These are phyloP conservation scores for Colletotrichum camelliae DNA, from an alignment of 2,329 filamentous ascomycete genomes.

Conservation along the genomic window DNA sequence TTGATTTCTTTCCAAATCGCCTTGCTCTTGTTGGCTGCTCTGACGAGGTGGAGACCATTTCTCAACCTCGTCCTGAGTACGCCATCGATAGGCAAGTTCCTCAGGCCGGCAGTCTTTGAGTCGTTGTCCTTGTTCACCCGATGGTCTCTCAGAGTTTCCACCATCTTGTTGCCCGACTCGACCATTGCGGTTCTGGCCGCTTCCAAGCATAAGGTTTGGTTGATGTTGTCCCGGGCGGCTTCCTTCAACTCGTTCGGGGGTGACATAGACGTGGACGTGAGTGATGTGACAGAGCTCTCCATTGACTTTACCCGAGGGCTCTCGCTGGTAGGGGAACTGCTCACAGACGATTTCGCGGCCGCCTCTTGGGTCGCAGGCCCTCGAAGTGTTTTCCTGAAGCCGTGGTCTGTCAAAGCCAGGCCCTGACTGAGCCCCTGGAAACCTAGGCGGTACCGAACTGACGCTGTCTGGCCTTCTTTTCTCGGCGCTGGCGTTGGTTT, in stretches of 20 bases:
- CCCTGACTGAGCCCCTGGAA: not conserved
- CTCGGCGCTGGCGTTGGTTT: not conserved
- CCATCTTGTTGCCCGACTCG: constrained; percentile 11
- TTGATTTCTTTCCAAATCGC: not conserved
- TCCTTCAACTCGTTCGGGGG: not conserved
- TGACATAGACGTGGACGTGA: constrained; percentile 19
- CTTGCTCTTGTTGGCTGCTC: not conserved
- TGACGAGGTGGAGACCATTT: not conserved
- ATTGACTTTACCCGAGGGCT: not conserved
- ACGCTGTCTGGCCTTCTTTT: not conserved
- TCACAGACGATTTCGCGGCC: constrained; percentile 1
- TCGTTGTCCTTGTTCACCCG: not conserved
- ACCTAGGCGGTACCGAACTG: not conserved
- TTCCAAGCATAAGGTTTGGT: not conserved
- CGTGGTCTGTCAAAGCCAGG: not conserved
- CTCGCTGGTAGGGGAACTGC: not conserved
- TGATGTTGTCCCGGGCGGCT: not conserved
- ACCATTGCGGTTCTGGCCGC: not conserved
- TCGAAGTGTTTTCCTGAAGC: not conserved
- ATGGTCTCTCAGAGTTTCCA: not conserved
- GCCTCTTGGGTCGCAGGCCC: constrained; percentile 5
- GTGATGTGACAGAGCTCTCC: constrained; percentile 1
- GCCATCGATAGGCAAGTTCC: not conserved
- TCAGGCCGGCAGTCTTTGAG: not conserved
- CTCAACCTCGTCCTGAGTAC: not conserved